Conservation (phyloP, 2,329 filamentous ascomycete species). For the Endothia cerciana region DNA sequence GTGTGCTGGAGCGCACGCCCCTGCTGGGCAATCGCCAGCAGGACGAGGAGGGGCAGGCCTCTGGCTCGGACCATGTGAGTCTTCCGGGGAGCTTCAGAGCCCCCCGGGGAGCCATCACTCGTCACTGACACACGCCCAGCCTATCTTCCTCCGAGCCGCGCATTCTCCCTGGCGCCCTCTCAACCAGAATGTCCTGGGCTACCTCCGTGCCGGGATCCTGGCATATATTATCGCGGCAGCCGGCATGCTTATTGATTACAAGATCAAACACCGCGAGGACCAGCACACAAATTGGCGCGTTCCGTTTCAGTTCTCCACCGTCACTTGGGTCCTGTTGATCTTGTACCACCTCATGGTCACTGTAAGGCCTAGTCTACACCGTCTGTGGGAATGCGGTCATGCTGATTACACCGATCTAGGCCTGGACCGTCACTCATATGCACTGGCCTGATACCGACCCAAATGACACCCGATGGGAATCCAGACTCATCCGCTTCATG, state of each 20-base stretch:
- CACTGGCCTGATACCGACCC: slow-evolving; percentile 49
- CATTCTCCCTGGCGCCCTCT: slow-evolving; percentile 56
- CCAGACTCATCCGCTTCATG: slow-evolving; percentile 44
- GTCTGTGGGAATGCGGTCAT: too few species aligned
- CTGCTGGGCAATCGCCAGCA: slow-evolving; percentile 26
- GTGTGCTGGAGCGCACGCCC: slow-evolving; percentile 30
- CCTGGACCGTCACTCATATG: slow-evolving; percentile 58
- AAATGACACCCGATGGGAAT: slow-evolving; percentile 42
- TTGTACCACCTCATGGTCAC: slow-evolving; percentile 52
- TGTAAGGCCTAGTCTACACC: slow-evolving; percentile 41
- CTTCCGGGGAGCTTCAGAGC: background rate
- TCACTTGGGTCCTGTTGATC: slow-evolving; percentile 48
- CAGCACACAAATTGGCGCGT: slow-evolving; percentile 46
- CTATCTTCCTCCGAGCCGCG: slow-evolving; percentile 54
- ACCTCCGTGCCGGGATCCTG: slow-evolving; percentile 47
- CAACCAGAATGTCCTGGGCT: slow-evolving; percentile 50
- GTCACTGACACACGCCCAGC: slow-evolving; percentile 40
- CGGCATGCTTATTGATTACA: slow-evolving; percentile 50
- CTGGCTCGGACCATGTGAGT: slow-evolving; percentile 38
- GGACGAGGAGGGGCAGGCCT: slow-evolving; percentile 26
- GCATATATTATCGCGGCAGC: slow-evolving; percentile 48
- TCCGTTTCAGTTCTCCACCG: slow-evolving; percentile 54
- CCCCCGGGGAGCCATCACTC: background rate
- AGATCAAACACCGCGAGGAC: slow-evolving; percentile 45
- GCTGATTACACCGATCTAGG: slow-evolving; percentile 4